Evolutionary conservation across 192 early-diverging fungal genomes (phyloP), one percentile per base, ranked within the genome.

Genomic region (Helicostylum pulchrum): DNA sequence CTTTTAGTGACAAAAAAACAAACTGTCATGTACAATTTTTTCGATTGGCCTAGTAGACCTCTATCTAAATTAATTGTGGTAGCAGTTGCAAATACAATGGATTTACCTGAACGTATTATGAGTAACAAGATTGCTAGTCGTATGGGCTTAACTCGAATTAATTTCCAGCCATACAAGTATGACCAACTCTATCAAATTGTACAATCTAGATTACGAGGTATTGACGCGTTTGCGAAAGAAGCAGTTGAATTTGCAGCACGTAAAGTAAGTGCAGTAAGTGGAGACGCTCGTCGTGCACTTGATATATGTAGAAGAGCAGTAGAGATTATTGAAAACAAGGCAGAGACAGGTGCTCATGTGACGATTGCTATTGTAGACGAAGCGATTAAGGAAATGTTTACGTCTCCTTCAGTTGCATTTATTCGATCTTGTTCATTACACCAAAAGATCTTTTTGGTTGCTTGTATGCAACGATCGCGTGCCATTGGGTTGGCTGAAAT

Each of bases 21-120:
- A 65, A 82, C 83, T 1, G 90, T 99, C 48, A 91, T 99, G 81
- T 98, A 97, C 77, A 99, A 98, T 71, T 94, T 99, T 65, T 97
- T 99, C 63, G 93, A 98, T 51, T 99, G 96, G 96, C 94, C 97
- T 15, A 90, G 87, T 48, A 82, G 90, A 21, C 77, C 84, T 8
- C 77, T 90, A 64, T 92, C 94, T 12, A 80, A 87, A 62, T 73
- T 99, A 12, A 90, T 97, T 64, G 91, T 99, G 2, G 78, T 99
- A 47, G 96, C 96, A 0, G 89, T 99, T 56, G 96, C 97, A 39
- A 99, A 99, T 72, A 97, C 95, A 0, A 99, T 99, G 94, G 95
- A 98, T 66, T 73, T 99, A 17, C 96, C 96, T 0, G 96, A 98
- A 66, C 84, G 95, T 53, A 84, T 96, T 79, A 79, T 96, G 20